Evolutionary conservation across 257 asterid genomes (phyloP).

Genomic region (Striga asiatica): DNA sequence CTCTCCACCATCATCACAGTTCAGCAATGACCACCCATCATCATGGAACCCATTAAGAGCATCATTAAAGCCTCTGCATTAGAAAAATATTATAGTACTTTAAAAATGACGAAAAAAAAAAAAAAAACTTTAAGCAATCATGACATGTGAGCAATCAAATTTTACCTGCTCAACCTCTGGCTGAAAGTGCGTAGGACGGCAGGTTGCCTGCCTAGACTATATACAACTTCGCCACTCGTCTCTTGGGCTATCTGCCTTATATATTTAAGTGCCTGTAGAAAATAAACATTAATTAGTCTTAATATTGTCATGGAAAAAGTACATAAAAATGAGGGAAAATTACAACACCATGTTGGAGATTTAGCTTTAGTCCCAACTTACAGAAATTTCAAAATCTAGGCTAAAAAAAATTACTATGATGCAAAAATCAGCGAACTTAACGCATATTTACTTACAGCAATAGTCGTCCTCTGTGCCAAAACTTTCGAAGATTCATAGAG

Average conservation of each 20-base stretch:
- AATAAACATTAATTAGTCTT: background rate
- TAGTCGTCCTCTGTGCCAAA: conserved; percentile 90
- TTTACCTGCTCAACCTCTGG: conserved; percentile 87
- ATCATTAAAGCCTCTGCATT: conserved; percentile 91
- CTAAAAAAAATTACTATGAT: too few species aligned
- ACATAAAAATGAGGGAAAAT: too few species aligned
- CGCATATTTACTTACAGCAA: conserved; percentile 83
- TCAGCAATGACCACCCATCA: conserved; percentile 86
- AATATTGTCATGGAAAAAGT: too few species aligned
- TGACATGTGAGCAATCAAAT: too few species aligned
- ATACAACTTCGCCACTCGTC: conserved; percentile 75
- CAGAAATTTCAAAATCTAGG: too few species aligned
- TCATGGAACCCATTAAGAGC: conserved; percentile 86
- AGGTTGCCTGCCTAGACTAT: conserved; percentile 90
- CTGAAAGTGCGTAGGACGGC: conserved; percentile 90
- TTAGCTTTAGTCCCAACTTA: too few species aligned
- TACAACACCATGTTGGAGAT: too few species aligned
- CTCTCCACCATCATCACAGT: conserved; percentile 68
- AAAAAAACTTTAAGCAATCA: too few species aligned
- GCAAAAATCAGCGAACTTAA: too few species aligned
- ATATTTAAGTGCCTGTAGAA: conserved; percentile 37
- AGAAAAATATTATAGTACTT: too few species aligned
- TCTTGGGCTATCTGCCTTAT: conserved; percentile 92
- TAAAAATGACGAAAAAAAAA: too few species aligned
- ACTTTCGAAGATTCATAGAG: conserved; percentile 94